Evolutionary conservation across 345 rosid species (phyloP).

Genomic region (Eutrema heterophyllum): DNA sequence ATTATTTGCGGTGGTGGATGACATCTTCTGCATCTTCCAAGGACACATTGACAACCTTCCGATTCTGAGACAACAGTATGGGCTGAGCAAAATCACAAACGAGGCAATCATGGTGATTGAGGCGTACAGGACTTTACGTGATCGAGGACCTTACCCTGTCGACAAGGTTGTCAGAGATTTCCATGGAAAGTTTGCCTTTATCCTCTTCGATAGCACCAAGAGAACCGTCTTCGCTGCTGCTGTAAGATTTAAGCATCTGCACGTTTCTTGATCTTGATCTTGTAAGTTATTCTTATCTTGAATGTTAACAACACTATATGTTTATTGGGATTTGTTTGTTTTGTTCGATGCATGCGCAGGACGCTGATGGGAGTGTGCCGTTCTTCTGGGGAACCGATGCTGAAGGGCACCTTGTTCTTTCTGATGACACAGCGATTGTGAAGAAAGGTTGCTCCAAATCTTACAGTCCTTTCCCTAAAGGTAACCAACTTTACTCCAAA

Average conservation of each 20-base stretch:
- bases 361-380: constrained; percentile 79
- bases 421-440: constrained; percentile 44
- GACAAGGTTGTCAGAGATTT: constrained; percentile 78
- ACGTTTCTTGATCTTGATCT: neutral
- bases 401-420: constrained; percentile 68
- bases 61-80: constrained; percentile 54
- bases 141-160: constrained; percentile 78
- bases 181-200: constrained; percentile 59
- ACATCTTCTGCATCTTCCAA: constrained; percentile 55
- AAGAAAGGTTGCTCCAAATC: constrained; percentile 59
- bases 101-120: constrained; percentile 64
- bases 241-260: constrained; percentile 20
- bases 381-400: constrained; percentile 90
- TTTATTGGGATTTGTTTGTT: neutral
- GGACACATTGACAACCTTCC: constrained; percentile 59
- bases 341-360: constrained; percentile 41
- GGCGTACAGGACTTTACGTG: constrained; percentile 56
- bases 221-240: constrained; percentile 51
- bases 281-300: neutral
- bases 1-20: constrained; percentile 69
- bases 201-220: constrained; percentile 48
- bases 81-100: constrained; percentile 42
- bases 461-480: constrained; percentile 77
- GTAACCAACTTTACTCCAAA: constrained; percentile 27
- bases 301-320: neutral